A percentile compares a stretch with the other conserved stretches of the same genome.
Evolutionary conservation across 305 asterid species (phyloP).

Genomic region (Fraxinus nigra): DNA sequence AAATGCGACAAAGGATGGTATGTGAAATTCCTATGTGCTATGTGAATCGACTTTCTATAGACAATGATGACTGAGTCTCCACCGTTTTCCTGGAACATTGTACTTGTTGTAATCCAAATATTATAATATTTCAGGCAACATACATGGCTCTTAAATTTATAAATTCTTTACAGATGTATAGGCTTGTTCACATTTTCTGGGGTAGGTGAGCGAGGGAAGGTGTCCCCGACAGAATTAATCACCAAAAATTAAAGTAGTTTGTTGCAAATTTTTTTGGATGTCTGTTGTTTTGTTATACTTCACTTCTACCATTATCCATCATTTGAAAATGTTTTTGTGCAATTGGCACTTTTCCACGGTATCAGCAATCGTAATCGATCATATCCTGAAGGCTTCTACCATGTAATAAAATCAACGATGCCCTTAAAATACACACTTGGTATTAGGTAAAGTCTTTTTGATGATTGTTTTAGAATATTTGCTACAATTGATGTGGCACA

Average conservation of each 20-base stretch:
- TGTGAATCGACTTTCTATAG: background rate
- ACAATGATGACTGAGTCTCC: background rate
- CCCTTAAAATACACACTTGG: background rate
- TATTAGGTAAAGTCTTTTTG: background rate
- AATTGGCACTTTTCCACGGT: background rate
- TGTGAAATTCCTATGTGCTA: background rate
- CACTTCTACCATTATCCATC: background rate
- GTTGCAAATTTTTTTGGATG: background rate
- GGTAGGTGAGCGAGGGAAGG: background rate
- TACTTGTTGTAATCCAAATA: background rate
- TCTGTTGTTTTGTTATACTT: background rate
- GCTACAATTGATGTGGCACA: background rate
- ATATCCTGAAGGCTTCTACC: background rate
- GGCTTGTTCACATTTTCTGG: background rate
- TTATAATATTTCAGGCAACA: background rate
- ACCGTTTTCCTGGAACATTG: background rate
- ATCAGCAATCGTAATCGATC: background rate
- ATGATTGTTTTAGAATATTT: background rate
- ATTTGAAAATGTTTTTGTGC: background rate
- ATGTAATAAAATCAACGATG: background rate
- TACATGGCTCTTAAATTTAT: background rate
- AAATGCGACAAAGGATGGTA: conserved; percentile 89
- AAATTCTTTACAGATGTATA: background rate
- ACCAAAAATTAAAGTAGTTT: background rate
- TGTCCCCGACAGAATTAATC: background rate